Conservation (phyloP, 2,329 filamentous ascomycete genomes). For the Ophiocordyceps camponoti-saundersi region DNA sequence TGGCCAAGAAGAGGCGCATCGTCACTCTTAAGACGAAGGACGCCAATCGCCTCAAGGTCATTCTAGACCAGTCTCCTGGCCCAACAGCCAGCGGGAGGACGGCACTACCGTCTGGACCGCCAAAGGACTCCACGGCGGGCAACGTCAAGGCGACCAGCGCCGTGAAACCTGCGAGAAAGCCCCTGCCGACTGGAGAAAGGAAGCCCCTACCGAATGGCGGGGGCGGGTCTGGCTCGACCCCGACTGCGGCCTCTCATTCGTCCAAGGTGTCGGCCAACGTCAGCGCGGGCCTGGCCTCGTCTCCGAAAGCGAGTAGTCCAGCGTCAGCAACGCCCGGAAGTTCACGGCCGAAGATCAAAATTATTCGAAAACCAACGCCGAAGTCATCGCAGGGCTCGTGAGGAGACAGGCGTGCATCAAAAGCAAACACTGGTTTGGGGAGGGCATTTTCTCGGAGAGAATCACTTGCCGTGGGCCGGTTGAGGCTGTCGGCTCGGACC, state of each 20-base stretch:
- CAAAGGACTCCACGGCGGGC: slow-evolving; percentile 9
- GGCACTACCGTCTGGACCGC: slow-evolving; percentile 14
- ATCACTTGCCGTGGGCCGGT: neutral
- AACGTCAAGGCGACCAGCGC: slow-evolving; percentile 12
- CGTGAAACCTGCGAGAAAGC: slow-evolving; percentile 18
- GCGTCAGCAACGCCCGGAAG: slow-evolving; percentile 8
- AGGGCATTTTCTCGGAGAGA: too few species aligned
- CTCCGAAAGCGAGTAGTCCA: slow-evolving; percentile 9
- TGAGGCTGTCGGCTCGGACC: neutral
- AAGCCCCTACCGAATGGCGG: slow-evolving; percentile 15
- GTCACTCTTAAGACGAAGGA: slow-evolving; percentile 19
- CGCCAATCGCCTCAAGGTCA: slow-evolving; percentile 16
- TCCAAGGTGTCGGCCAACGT: slow-evolving; percentile 11
- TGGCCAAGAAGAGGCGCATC: slow-evolving; percentile 15
- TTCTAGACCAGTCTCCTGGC: slow-evolving; percentile 13
- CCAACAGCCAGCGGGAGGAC: slow-evolving; percentile 10
- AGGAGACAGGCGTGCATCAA: neutral
- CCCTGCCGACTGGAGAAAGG: slow-evolving; percentile 16
- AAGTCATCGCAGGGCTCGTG: slow-evolving; percentile 6
- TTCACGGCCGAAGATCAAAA: slow-evolving; percentile 18
- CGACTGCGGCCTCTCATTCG: slow-evolving; percentile 6
- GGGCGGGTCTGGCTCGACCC: slow-evolving; percentile 8
- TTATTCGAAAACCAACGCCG: slow-evolving; percentile 17
- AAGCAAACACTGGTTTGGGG: too few species aligned
- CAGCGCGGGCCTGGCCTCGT: slow-evolving; percentile 6